A percentile compares a stretch with the other conserved stretches of the same genome.
phyloP scores from a whole-genome alignment of 345 rosid species.

The Arabis hirsuta region DNA sequence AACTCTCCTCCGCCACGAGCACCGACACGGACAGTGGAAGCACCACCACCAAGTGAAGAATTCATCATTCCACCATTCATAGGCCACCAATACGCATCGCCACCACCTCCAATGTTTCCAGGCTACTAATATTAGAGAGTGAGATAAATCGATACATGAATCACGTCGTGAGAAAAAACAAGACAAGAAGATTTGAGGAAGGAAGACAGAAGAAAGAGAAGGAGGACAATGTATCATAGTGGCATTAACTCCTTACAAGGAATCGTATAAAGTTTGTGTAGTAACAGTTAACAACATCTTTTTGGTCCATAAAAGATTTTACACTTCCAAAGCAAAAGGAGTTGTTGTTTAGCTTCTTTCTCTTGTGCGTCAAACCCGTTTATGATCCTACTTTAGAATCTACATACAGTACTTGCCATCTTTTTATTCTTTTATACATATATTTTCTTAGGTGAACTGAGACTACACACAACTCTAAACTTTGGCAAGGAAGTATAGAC shows the following conservation, averaged over 20 bases:
- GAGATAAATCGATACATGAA: constrained; percentile 11
- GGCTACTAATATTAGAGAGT: constrained; percentile 59
- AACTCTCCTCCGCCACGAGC: constrained; percentile 41
- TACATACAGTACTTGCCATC: neutral
- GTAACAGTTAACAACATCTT: constrained; percentile 36
- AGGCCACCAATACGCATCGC: constrained; percentile 71
- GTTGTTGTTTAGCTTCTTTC: constrained; percentile 25
- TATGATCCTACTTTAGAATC: neutral
- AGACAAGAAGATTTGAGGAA: constrained; percentile 2
- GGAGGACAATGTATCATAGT: constrained; percentile 33
- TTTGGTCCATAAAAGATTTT: constrained; percentile 26
- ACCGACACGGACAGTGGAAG: constrained; percentile 17
- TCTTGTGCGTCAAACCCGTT: constrained; percentile 3
- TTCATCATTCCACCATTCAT: constrained; percentile 59
- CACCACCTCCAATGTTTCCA: constrained; percentile 76
- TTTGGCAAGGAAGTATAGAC: no score
- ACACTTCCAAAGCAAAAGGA: constrained; percentile 1
- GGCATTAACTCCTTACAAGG: constrained; percentile 26
- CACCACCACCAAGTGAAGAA: constrained; percentile 46
- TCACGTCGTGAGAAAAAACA: constrained; percentile 1
- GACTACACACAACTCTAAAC: no score
- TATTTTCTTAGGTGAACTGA: neutral
- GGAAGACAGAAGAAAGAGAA: constrained; percentile 31
- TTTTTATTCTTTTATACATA: neutral
- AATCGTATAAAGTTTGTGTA: constrained; percentile 33